phyloP scores from a whole-genome alignment of 2,329 filamentous ascomycete genomes.

The Microsporum canis region DNA sequence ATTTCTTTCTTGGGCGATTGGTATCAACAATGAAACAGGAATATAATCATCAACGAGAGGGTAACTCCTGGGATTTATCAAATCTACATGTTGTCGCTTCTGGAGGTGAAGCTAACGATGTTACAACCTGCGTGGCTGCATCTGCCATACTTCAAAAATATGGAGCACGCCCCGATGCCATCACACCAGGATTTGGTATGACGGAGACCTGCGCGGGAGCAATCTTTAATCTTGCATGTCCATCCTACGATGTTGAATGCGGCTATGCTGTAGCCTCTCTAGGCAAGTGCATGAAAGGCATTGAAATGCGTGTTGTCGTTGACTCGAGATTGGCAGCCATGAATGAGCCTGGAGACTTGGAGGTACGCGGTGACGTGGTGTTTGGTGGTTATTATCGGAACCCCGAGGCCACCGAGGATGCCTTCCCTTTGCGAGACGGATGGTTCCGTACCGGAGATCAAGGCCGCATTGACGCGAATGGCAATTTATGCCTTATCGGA shows the following conservation, averaged over 20 bases:
- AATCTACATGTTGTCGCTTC: conserved; percentile 21
- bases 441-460: conserved; percentile 20
- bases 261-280: conserved; percentile 27
- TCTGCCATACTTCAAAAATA: not conserved
- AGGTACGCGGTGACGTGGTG: conserved; percentile 26
- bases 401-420: conserved; percentile 10
- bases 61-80: conserved; percentile 19
- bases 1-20: conserved; percentile 21
- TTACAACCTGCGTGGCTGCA: conserved; percentile 26
- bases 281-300: conserved; percentile 20
- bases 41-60: not conserved
- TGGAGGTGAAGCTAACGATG: conserved; percentile 39
- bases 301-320: conserved; percentile 19
- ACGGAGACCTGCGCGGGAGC: conserved; percentile 44
- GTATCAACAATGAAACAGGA: not conserved
- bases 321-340: conserved; percentile 16
- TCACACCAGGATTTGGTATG: conserved; percentile 40
- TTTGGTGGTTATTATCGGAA: conserved; percentile 18
- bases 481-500: conserved; percentile 31
- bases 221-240: conserved; percentile 36
- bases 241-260: conserved; percentile 28
- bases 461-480: conserved; percentile 24
- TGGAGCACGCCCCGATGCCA: conserved; percentile 18
- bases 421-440: conserved; percentile 16
- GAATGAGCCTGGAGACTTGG: conserved; percentile 22